Base-by-base conservation (phyloP, 179 eudicot genomes). In the Patellifolia procumbens region DNA sequence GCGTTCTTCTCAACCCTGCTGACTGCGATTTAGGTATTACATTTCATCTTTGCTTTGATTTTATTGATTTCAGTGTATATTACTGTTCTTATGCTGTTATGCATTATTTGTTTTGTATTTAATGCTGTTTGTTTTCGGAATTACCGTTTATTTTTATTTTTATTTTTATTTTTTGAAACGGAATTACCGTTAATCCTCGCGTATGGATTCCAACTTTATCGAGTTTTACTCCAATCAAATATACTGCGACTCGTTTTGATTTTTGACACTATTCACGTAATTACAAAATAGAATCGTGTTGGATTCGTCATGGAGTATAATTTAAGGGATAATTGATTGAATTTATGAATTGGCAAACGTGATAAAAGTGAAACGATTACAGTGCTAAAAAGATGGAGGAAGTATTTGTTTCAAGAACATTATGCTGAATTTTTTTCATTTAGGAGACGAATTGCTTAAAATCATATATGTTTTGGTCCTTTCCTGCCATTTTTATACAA, bases 1-100 rank as follows among this genome's bases (percentile, higher is more conserved):
- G 81, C 5, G 86, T 85, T 32, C 76, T 71, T 16, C 90, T 89
- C 73, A 89, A 89, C 55, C 90, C 87, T 20, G 87, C 90, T 34
- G 92, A 89, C 72, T 87, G 86, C 77, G 81, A 83, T 82, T 75
- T 85, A 51, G 89, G 91, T 86, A 69, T n/a, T 28, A 35, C 22
- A 13, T 5, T 24, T 79, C 39, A 11, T 29, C 20, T 26, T 10
- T 17, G 1, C 35, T 8, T 17, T 37, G 7, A 12, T 20, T 20
- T 66, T 11, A 16, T 37, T 72, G 79, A 82, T 81, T 75, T 85
- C 43, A 6, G 37, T 53, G 2, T 72, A 5, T 22, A 11, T 15
- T 46, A 4, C 10, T 67, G 4, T 4, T 24, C 11, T 12, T 22
- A 0, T 51, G 2, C 4, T 49, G 4, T 49, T 49, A 4, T 49